Evolutionary conservation across 345 rosid species (phyloP), one percentile per base, ranked within the genome.

Genomic region (Populus euphratica): DNA sequence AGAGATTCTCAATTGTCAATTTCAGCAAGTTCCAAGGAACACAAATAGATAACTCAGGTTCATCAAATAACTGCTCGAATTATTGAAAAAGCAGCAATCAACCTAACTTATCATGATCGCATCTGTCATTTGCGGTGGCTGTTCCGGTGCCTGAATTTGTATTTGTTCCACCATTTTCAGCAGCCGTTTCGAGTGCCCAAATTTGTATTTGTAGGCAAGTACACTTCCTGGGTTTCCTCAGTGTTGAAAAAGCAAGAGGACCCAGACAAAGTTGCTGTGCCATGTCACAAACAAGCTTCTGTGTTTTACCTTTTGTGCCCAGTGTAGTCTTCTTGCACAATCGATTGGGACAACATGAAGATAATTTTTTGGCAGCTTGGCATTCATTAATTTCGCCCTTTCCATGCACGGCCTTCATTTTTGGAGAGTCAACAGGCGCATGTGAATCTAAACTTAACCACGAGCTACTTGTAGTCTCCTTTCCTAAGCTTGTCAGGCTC

Each of bases 361-460:
- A 67, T 61, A 66, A 29, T 52, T 73, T 81, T 74, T 76, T 84
- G 44, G 78, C 70, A 43, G 73, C 70, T 56, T 79, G 64, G 74
- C 65, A 77, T 73, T 75, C 84, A 41, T 43, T 74, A 4, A 72
- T 43, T 64, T 68, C 76, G 77, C 77, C 81, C 61, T 73, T 87
- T 72, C 67, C 70, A 75, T 79, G 81, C 79, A 74, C 83, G 50
- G 83, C 70, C 82, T 85, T 89, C 54, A 54, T 68, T 52, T 68
- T 69, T 61, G 81, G 73, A 76, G 78, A 76, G 43, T 62, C 83
- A 73, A 61, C 76, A 23, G 86, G 72, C 49, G 85, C 84, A 81
- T 84, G 82, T 16, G 91, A 83, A 85, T 91, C 92, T 81, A 93
- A 87, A 83, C 91, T 95, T 84, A 93, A 83, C 97, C 97, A 91